Evolutionary conservation across 78 protist genomes (phyloP).

Genomic region (slime mould (Dictyostelium discoideum)): dicty_2.7 NC_007090.3:13501-14000

Average conservation of each 20-base stretch:
- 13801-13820: constrained; percentile 98
- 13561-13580: too few species aligned
- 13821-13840: constrained; percentile 91
- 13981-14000: constrained; percentile 97
- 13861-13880: constrained; percentile 77
- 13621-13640: not conserved
- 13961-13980: constrained; percentile 97
- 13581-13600: too few species aligned
- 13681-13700: not conserved
- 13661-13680: constrained; percentile 30
- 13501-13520: not conserved
- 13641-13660: not conserved
- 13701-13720: constrained; percentile 42
- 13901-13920: not conserved
- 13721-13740: constrained; percentile 72
- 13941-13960: constrained; percentile 97
- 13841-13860: constrained; percentile 94
- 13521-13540: too few species aligned
- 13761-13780: constrained; percentile 96
- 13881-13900: constrained; percentile 81
- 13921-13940: constrained; percentile 87
- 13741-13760: constrained; percentile 62
- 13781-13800: constrained; percentile 94
- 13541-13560: too few species aligned
- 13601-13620: not conserved